These are phyloP conservation scores for Aegilops speltoides DNA, from an alignment of 176 grass and related monocot genomes.

Conservation along the genomic window DNA sequence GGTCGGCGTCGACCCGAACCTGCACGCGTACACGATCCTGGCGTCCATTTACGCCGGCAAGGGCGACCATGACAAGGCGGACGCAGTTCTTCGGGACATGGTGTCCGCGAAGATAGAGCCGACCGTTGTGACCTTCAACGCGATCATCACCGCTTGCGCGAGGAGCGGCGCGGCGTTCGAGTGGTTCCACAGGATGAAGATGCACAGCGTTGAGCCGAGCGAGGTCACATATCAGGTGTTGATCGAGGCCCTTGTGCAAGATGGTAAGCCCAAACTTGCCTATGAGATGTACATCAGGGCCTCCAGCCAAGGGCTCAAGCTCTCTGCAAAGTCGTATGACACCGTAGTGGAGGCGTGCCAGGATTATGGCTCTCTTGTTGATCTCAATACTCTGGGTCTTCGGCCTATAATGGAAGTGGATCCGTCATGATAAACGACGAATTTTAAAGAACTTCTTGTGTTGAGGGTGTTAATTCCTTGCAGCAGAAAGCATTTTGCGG, in stretches of 20 bases:
- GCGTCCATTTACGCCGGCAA: constrained; percentile 69
- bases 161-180: constrained; percentile 64
- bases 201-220: constrained; percentile 57
- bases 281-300: constrained; percentile 80
- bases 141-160: constrained; percentile 68
- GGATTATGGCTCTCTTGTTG: constrained; percentile 39
- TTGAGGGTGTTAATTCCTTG: constrained; percentile 24
- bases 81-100: constrained; percentile 66
- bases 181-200: constrained; percentile 91
- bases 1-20: constrained; percentile 68
- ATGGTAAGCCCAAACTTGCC: constrained; percentile 75
- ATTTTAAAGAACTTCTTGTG: constrained; percentile 26
- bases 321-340: constrained; percentile 70
- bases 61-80: constrained; percentile 59
- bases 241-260: constrained; percentile 62
- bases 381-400: constrained; percentile 52
- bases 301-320: constrained; percentile 49
- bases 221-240: constrained; percentile 81
- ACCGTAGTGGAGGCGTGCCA: constrained; percentile 50
- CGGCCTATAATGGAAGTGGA: constrained; percentile 35
- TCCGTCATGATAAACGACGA: constrained; percentile 24
- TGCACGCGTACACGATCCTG: constrained; percentile 80
- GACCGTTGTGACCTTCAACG: constrained; percentile 87
- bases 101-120: constrained; percentile 46
- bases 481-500: constrained; percentile 26